phyloP scores from a whole-genome alignment of 768 basidiomycete species.

The Kwoniella dejecticola region DNA sequence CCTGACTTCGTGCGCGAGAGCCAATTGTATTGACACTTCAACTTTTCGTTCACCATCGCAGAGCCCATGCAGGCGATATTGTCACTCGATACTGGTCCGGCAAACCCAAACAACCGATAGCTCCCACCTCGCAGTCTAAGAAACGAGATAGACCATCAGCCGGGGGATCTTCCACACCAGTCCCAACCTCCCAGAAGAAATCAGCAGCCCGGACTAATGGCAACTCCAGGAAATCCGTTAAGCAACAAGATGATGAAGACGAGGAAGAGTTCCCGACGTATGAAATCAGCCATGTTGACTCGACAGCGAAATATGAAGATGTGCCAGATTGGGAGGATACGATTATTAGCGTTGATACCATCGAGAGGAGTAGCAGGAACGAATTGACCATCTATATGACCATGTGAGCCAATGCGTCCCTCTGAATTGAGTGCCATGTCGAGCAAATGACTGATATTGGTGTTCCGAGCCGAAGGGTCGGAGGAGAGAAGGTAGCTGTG shows the following conservation, averaged over 20 bases:
- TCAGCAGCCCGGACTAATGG: conserved; percentile 17
- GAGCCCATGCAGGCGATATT: conserved; percentile 38
- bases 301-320: conserved; percentile 43
- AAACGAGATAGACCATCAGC: conserved; percentile 23
- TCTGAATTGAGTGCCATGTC: neutral
- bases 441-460: neutral
- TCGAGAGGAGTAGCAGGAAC: conserved; percentile 40
- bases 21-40: neutral
- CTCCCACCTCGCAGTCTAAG: conserved; percentile 4
- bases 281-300: conserved; percentile 41
- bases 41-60: neutral
- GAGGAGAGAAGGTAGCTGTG: conserved; percentile 39
- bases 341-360: conserved; percentile 44
- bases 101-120: conserved; percentile 31
- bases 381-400: conserved; percentile 46
- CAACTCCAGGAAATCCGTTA: neutral
- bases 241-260: conserved; percentile 18
- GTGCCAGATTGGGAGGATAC: conserved; percentile 49
- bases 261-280: conserved; percentile 27
- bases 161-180: conserved; percentile 10
- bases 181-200: conserved; percentile 25
- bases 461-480: conserved; percentile 28
- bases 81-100: conserved; percentile 46
- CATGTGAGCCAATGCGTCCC: conserved; percentile 52
- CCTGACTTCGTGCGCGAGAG: too few relatives aligned